A percentile compares a stretch with the other conserved stretches of the same genome.
phyloP scores from a whole-genome alignment of 257 asterid species.

The Petunia secreta region DNA sequence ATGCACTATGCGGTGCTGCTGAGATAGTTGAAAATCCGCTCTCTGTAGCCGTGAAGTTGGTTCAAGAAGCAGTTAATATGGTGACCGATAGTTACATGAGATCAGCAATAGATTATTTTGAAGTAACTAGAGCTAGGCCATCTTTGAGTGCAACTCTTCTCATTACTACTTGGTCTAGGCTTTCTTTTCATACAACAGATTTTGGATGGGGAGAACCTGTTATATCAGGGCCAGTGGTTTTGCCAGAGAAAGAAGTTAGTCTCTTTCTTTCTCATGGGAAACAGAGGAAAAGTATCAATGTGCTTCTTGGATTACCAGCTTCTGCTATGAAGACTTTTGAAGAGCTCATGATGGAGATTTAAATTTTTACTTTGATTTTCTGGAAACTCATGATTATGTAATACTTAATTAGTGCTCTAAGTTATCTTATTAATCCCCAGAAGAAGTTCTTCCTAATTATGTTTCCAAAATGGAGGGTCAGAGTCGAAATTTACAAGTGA shows the following conservation, averaged over 20 bases:
- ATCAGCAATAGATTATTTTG: conserved; percentile 80
- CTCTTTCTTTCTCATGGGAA: conserved; percentile 80
- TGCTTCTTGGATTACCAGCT: conserved; percentile 87
- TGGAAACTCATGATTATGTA: neutral
- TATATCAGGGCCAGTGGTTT: conserved; percentile 70
- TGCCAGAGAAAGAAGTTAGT: conserved; percentile 85
- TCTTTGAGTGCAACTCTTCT: conserved; percentile 76
- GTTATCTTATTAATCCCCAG: neutral
- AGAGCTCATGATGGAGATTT: conserved; percentile 50
- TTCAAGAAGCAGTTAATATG: conserved; percentile 71
- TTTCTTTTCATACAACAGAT: conserved; percentile 77
- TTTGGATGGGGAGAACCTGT: conserved; percentile 93
- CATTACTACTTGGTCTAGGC: conserved; percentile 84
- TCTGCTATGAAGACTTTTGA: conserved; percentile 82
- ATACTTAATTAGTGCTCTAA: neutral
- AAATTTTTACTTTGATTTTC: neutral
- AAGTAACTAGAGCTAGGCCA: conserved; percentile 74
- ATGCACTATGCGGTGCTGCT: conserved; percentile 65
- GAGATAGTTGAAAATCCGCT: conserved; percentile 58
- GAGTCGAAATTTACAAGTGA: too few species aligned
- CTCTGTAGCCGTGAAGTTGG: conserved; percentile 56
- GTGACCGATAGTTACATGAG: conserved; percentile 76
- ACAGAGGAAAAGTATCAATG: conserved; percentile 71
- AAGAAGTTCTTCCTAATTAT: neutral
- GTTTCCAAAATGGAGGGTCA: neutral